Conservation (phyloP, 495 filamentous ascomycete species). For the Oleoguttula mirabilis region DNA sequence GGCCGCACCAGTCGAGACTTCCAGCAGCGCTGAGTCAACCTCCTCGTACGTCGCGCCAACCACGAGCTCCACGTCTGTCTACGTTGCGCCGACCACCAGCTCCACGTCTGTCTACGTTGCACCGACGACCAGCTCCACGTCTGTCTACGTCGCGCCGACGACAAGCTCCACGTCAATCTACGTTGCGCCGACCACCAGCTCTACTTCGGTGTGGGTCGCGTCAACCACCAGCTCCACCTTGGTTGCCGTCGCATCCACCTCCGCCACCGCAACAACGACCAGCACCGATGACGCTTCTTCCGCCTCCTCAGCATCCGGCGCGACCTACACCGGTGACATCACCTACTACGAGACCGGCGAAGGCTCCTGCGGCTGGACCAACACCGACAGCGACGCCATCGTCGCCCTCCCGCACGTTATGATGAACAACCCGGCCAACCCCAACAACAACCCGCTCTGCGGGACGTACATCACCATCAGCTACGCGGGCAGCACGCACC, state of each 20-base stretch:
- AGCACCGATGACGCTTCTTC: constrained; percentile 9
- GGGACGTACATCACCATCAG: constrained; percentile 26
- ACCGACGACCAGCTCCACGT: background rate
- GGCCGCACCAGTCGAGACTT: background rate
- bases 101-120: constrained; percentile 5
- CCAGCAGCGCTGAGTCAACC: constrained; percentile 2
- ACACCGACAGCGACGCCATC: constrained; percentile 19
- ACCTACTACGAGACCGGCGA: constrained; percentile 34
- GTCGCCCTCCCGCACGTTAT: constrained; percentile 30
- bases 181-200: constrained; percentile 14
- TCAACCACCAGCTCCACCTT: constrained; percentile 10
- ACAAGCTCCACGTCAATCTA: constrained; percentile 7
- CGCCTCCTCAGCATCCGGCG: constrained; percentile 3
- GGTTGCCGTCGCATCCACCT: constrained; percentile 7
- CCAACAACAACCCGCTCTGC: constrained; percentile 35
- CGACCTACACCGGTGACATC: constrained; percentile 26
- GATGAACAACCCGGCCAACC: constrained; percentile 25
- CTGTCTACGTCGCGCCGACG: constrained; percentile 3
- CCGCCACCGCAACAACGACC: constrained; percentile 14
- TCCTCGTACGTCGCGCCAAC: constrained; percentile 4
- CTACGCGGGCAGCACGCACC: constrained; percentile 10
- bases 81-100: constrained; percentile 5
- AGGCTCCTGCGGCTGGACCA: constrained; percentile 33
- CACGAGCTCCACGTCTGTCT: constrained; percentile 1
- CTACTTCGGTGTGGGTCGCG: constrained; percentile 10